Base-by-base conservation (phyloP, 1,284 basidiomycete species). In the Malassezia caprae region DNA sequence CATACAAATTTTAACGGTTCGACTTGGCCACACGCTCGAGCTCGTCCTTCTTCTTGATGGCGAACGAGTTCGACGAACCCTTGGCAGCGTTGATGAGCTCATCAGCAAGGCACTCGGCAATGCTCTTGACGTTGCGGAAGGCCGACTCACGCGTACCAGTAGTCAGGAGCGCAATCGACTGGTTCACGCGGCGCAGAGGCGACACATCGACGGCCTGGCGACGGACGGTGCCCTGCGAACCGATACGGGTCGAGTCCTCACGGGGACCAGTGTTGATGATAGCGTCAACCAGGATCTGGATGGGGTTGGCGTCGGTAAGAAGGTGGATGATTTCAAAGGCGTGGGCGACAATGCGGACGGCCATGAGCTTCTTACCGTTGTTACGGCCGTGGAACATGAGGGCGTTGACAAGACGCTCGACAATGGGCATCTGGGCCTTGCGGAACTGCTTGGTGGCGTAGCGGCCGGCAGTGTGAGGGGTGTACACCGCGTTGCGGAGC, bases 361-460 rank as follows among this genome's bases (percentile, higher is more conserved):
- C 87, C 80, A 99, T 82, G 78, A 96, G 85, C 81, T 98, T 98
- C 83, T 98, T 98, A 77, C 94, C 94, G 82, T 94, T 98, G 87
- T 99, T 99, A 79, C 94, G 90, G 68, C 94, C 94, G 82, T 98
- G 96, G 93, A 98, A 98, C 94, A 98, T 74, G 57, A 73, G 64
- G 15, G 53, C 57, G 83, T 96, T 93, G 66, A 98, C 93, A 70
- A 98, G 82, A 76, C 93, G 90, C 81, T 98, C 93, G 72, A 98
- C 94, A 77, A 98, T 94, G 76, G 94, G 94, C 93, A 98, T 98
- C 79, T 94, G 89, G 19, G 90, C 90, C 85, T 99, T 99, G 83
- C 93, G 94, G 86, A 99, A 99, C 79, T 96, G 90, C 82, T 96
- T 96, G 83, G 90, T 90, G 76, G 91, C 89, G 78, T 96, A 98